phyloP scores from a whole-genome alignment of 1,139 yeast genomes.

The Candida sojae region DNA sequence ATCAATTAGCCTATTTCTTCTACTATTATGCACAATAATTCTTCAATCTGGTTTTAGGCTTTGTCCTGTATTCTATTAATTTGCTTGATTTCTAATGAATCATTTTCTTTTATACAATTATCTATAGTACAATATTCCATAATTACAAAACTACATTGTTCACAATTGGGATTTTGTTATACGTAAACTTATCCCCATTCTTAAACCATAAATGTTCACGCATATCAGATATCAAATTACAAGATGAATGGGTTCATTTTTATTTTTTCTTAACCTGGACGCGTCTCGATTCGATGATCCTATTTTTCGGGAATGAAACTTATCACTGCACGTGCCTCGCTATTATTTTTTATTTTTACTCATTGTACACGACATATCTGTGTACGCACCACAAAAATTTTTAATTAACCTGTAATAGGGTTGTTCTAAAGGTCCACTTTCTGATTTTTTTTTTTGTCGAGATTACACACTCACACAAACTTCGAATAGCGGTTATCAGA shows the following conservation, averaged over 20 bases:
- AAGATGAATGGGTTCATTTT: not conserved
- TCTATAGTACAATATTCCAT: no score
- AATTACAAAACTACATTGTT: no score
- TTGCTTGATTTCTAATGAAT: no score
- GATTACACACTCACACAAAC: not conserved
- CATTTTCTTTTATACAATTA: no score
- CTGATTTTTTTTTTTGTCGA: not conserved
- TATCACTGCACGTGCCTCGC: not conserved
- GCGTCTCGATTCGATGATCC: not conserved
- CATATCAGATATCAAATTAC: not conserved
- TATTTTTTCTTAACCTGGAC: not conserved
- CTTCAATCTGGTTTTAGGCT: no score
- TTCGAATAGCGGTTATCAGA: slow-evolving; percentile 1
- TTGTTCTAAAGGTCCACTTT: not conserved
- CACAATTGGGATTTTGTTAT: no score
- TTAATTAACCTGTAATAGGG: not conserved
- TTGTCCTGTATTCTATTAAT: no score
- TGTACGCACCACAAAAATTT: not conserved
- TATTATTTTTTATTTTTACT: not conserved
- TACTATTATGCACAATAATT: no score
- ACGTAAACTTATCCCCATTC: no score
- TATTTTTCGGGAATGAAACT: not conserved
- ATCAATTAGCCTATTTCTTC: no score
- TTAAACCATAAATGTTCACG: no score
- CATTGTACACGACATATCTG: not conserved